Evolutionary conservation across 2,329 filamentous ascomycete species (phyloP), one percentile per base, ranked within the genome.

Genomic region (Bipolaris cookei): DNA sequence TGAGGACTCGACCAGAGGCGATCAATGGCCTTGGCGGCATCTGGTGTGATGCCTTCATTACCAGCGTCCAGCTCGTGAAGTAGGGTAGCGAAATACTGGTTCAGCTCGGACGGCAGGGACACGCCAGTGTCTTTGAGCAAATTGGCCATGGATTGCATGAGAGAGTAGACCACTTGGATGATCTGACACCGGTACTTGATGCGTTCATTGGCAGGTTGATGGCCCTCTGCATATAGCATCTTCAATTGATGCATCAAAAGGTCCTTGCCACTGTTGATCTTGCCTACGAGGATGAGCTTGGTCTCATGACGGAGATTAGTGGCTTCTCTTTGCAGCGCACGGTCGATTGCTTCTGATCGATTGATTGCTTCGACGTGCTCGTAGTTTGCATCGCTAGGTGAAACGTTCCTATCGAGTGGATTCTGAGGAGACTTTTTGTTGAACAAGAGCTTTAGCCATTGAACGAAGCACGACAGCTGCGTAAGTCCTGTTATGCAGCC

Each of bases 171-270:
- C 1, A 70, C 74, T n/a, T 71, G 71, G 37, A 65, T 68, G 7
- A 75, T 64, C 18, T 65, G 66, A 42, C 62, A 56, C 30, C 63
- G 63, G 46, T 70, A 72, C 7, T 58, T 62, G 42, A 66, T 61
- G n/a, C 72, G 71, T 34, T 74, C 70, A 45, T 71, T 65, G 23
- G 55, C 54, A 1, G 71, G 63, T 35, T 74, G 71, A 43, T 74
- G 75, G 10, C 71, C 71, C 34, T 72, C 69, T n/a, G 70, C 70
- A 32, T 74, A 75, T 6, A 75, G 56, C 20, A 71, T 69, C 35
- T 74, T 74, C 61, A 76, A 71, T 51, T 76, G 73, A 32, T 72
- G 67, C 71, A 75, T 74, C 39, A 76, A 68, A 16, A 76, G 63
- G 14, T 76, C 71, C 42, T 75, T 75, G 14, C 72, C 72, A 46